Evolutionary conservation across 2,329 filamentous ascomycete species (phyloP).

Genomic region (Cyphellophora europaea): DNA sequence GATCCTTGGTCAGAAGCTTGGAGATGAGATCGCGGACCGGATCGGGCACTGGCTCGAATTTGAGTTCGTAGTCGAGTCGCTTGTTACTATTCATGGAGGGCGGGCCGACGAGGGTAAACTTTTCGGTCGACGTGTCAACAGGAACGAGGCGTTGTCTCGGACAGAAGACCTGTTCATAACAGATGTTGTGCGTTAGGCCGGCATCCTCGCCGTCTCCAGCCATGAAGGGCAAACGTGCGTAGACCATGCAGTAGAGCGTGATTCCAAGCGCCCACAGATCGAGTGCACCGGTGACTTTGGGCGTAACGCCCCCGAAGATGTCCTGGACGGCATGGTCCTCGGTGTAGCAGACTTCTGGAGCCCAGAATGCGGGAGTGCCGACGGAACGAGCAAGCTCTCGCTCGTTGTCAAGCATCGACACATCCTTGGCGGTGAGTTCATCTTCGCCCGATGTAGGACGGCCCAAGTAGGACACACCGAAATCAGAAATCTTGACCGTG

Average conservation of each 20-base stretch:
- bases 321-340: constrained; percentile 57
- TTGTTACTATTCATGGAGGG: constrained; percentile 55
- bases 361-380: constrained; percentile 94
- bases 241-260: constrained; percentile 91
- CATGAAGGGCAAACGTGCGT: constrained; percentile 84
- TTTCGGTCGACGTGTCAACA: constrained; percentile 32
- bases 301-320: constrained; percentile 48
- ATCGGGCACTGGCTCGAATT: constrained; percentile 78
- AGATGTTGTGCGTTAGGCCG: constrained; percentile 84
- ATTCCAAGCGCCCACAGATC: constrained; percentile 97
- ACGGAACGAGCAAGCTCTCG: constrained; percentile 97
- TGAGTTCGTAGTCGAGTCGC: constrained; percentile 66
- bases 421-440: constrained; percentile 69
- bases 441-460: constrained; percentile 77
- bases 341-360: constrained; percentile 79
- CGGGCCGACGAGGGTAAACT: constrained; percentile 18
- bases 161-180: constrained; percentile 85
- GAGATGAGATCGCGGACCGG: constrained; percentile 68
- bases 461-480: constrained; percentile 95
- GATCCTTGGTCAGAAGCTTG: constrained; percentile 80
- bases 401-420: constrained; percentile 80
- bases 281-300: constrained; percentile 81
- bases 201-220: constrained; percentile 62
- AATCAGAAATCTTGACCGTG: constrained; percentile 94
- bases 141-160: constrained; percentile 74